Evolutionary conservation across 179 eudicot genomes (phyloP), one percentile per base, ranked within the genome.

Genomic region (Silene noctiflora): DNA sequence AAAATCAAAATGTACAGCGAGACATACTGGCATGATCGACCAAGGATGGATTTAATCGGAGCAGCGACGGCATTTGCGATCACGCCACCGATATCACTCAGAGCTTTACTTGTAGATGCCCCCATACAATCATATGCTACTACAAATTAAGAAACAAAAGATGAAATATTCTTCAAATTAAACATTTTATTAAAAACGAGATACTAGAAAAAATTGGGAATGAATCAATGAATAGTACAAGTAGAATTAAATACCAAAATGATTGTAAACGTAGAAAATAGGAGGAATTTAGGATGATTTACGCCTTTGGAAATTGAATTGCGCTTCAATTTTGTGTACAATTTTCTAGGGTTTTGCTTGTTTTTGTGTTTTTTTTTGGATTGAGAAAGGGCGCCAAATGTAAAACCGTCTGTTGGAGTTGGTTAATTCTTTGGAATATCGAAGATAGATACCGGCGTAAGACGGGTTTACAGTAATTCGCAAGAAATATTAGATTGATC

Each of bases 21-120:
- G 11, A 19, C 66, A 51, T 87, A 85, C 90, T 83, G 53, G 84
- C 90, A 87, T 16, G 89, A 87, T 53, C 81, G 81, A 14, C 83
- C 81, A 53, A 87, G 79, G 17, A 83, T 39, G 33, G 85, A 33
- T 83, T 87, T 87, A 22, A 83, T 16, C 1, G 88, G 88, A 67
- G 88, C 84, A 20, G 63, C 77, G 27, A 87, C 24, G 6, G 80
- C 85, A 51, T 74, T 77, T n/a, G 78, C 90, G 1, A 85, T 68
- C 22, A 63, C 69, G 2, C 81, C 65, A 33, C 88, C 88, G 76
- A 83, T n/a, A 19, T 81, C 85, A 68, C 76, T 78, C 16, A 81
- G 65, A 31, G 69, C 59, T 78, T 81, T 86, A 71, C 89, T 83
- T 3, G 84, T 58, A 4, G 83, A 71, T 13, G 66, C 12, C 14